phyloP scores from a whole-genome alignment of 805 yeast species.

The Barnettozyma californica region DNA sequence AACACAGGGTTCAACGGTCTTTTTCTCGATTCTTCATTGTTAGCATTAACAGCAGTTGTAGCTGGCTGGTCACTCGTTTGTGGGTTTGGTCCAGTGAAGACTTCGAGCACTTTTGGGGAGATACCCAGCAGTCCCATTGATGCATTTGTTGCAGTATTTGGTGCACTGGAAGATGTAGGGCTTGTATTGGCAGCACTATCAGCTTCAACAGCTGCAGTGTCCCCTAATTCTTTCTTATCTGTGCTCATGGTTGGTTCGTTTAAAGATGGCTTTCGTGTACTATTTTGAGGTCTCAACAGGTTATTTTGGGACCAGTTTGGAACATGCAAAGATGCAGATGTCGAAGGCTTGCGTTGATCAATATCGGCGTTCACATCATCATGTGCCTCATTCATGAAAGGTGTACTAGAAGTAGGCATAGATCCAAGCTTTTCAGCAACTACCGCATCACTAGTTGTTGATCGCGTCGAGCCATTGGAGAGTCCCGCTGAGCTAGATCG shows the following conservation, averaged over 20 bases:
- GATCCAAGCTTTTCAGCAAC: not conserved
- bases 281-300: conserved; percentile 2
- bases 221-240: not conserved
- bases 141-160: not conserved
- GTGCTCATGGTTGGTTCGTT: not conserved
- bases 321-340: not conserved
- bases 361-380: not conserved
- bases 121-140: not conserved
- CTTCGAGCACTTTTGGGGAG: not conserved
- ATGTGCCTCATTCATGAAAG: not conserved
- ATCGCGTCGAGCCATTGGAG: not conserved
- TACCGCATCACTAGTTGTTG: not conserved
- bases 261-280: not conserved
- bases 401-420: not conserved
- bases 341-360: not conserved
- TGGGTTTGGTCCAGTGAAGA: not conserved
- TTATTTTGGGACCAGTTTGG: conserved; percentile 9
- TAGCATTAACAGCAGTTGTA: not conserved
- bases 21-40: conserved; percentile 2
- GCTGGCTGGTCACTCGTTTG: not conserved
- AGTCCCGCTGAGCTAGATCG: not conserved
- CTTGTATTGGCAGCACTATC: not conserved
- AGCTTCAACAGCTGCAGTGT: not conserved
- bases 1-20: not conserved
- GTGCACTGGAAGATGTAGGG: not conserved